Conservation (phyloP, 176 grass and related monocot genomes). For the Oryza officinalis region DNA sequence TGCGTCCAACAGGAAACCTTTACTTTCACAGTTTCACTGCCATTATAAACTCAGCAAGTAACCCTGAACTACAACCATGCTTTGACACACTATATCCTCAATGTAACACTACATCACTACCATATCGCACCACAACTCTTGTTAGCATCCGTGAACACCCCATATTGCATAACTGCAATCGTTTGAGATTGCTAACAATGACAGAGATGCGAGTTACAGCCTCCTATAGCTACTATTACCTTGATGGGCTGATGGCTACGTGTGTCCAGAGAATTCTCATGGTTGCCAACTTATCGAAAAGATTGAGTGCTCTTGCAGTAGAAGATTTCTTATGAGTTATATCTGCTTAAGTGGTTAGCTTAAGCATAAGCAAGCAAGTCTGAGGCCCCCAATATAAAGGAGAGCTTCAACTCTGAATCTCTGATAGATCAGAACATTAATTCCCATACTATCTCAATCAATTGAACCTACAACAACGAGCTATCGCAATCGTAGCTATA, state of each 20-base stretch:
- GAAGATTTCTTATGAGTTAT: neutral
- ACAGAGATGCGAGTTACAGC: neutral
- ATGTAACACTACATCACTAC: neutral
- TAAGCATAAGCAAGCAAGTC: neutral
- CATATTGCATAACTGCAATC: neutral
- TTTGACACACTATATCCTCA: neutral
- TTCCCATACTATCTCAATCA: conserved; percentile 16
- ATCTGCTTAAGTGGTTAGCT: too few relatives aligned
- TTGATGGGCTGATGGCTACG: neutral
- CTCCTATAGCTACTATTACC: neutral
- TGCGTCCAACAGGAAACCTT: neutral
- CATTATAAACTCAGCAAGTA: neutral
- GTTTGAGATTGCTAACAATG: neutral
- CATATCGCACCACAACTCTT: neutral
- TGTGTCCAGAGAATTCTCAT: neutral
- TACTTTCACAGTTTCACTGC: neutral
- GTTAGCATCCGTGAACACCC: neutral
- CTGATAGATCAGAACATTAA: conserved; percentile 14
- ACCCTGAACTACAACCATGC: neutral
- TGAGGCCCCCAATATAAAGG: neutral
- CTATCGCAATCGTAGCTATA: neutral
- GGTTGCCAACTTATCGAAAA: neutral
- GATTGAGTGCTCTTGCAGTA: neutral
- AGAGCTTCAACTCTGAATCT: conserved; percentile 2
- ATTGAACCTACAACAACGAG: neutral